Evolutionary conservation across 140 eudicot genomes (phyloP).

Genomic region (Ambrosia hybrid): DNA sequence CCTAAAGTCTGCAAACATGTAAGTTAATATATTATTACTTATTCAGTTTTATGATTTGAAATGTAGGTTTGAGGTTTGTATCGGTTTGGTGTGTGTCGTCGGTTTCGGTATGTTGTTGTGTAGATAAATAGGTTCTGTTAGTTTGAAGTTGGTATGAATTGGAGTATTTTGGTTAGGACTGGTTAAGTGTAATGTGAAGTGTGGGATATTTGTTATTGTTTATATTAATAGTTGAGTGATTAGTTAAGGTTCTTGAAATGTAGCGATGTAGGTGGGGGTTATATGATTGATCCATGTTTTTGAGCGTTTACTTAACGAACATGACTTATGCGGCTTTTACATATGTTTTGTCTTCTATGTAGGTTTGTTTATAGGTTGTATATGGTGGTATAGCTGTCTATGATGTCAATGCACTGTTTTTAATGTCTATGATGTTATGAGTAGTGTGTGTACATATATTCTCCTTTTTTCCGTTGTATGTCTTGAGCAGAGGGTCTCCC

Average conservation of each 20-base stretch:
- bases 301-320: not conserved
- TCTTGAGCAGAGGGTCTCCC: too few species aligned
- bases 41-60: not conserved
- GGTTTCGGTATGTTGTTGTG: not conserved
- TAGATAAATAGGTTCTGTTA: not conserved
- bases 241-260: not conserved
- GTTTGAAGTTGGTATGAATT: not conserved
- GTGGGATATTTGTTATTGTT: not conserved
- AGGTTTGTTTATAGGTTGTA: too few species aligned
- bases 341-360: too few species aligned
- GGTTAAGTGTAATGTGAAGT: not conserved
- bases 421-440: too few species aligned
- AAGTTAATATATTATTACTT: slow-evolving; percentile 10
- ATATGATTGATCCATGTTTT: slow-evolving; percentile 1
- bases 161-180: not conserved
- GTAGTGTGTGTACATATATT: too few species aligned
- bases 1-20: slow-evolving; percentile 76
- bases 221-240: not conserved
- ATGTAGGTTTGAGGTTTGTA: not conserved
- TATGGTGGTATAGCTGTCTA: too few species aligned
- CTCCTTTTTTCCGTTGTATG: too few species aligned
- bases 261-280: not conserved
- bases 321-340: too few species aligned
- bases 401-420: too few species aligned
- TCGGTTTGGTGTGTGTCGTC: not conserved